phyloP scores from a whole-genome alignment of 495 filamentous ascomycete genomes.

The Hyaloscypha hepaticicola region DNA sequence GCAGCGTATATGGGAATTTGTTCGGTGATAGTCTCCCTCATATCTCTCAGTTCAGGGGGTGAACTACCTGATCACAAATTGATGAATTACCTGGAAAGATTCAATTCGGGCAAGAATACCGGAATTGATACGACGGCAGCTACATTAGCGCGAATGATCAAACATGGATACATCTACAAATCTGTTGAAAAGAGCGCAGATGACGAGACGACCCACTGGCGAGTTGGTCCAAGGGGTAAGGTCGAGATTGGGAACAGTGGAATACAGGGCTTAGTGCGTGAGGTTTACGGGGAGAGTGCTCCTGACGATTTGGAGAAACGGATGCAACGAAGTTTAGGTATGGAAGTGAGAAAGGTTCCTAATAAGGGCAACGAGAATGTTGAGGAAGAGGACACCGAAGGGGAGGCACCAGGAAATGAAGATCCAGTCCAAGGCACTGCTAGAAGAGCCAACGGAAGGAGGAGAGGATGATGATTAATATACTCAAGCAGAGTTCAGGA shows the following conservation, averaged over 20 bases:
- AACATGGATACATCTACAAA: constrained; percentile 79
- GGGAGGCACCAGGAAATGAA: constrained; percentile 16
- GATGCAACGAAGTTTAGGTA: constrained; percentile 52
- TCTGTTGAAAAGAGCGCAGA: constrained; percentile 63
- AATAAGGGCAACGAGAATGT: constrained; percentile 36
- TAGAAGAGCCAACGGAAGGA: constrained; percentile 11
- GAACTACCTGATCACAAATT: constrained; percentile 71
- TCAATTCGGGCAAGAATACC: constrained; percentile 74
- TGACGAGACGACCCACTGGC: constrained; percentile 75
- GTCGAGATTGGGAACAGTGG: constrained; percentile 75
- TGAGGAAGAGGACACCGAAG: constrained; percentile 33
- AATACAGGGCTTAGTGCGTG: constrained; percentile 66
- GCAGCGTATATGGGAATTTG: constrained; percentile 77
- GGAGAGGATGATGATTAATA: constrained; percentile 32
- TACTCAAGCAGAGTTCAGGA: too few relatives aligned
- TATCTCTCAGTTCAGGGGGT: constrained; percentile 67
- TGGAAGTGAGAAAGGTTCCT: constrained; percentile 34
- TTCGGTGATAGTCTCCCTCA: constrained; percentile 73
- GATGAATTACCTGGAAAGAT: constrained; percentile 66
- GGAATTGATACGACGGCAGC: constrained; percentile 75
- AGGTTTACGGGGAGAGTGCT: constrained; percentile 50
- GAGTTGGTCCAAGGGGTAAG: constrained; percentile 81
- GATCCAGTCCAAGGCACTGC: constrained; percentile 21
- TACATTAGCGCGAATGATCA: constrained; percentile 69
- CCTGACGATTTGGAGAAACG: constrained; percentile 53